A percentile compares a stretch with the other conserved stretches of the same genome.
Evolutionary conservation across 768 basidiomycete genomes (phyloP).

Genomic region (Kwoniella bestiolae): DNA sequence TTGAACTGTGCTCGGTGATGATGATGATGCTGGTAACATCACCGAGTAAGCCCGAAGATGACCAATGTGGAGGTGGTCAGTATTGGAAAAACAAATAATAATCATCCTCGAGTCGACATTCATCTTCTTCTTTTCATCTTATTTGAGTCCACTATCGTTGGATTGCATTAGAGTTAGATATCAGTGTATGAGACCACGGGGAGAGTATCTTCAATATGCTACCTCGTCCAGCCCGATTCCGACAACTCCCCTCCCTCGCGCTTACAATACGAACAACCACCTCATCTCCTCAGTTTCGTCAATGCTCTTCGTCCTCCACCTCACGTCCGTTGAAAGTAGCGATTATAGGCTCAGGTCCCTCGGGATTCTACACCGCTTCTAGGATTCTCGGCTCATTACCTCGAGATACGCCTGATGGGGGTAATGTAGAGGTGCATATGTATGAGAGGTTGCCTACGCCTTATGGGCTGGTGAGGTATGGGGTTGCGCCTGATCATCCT

Average conservation of each 20-base stretch:
- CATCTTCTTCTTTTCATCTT: background rate
- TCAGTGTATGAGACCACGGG: too few species aligned
- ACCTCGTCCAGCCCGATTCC: slow-evolving; percentile 24
- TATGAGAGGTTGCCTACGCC: slow-evolving; percentile 93
- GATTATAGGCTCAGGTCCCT: slow-evolving; percentile 90
- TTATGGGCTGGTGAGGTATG: slow-evolving; percentile 91
- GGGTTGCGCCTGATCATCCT: slow-evolving; percentile 97
- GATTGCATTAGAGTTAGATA: background rate
- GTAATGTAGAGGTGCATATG: slow-evolving; percentile 70
- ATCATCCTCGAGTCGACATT: background rate
- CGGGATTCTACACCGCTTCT: slow-evolving; percentile 93
- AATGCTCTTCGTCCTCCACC: background rate
- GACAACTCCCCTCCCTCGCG: background rate
- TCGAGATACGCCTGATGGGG: slow-evolving; percentile 55
- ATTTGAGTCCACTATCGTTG: background rate
- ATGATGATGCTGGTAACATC: background rate
- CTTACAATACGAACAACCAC: background rate
- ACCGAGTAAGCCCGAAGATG: slow-evolving; percentile 13
- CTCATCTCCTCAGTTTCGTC: background rate
- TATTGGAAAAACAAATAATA: background rate
- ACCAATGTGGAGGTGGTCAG: background rate
- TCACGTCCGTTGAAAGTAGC: slow-evolving; percentile 69
- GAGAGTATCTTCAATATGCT: slow-evolving; percentile 15
- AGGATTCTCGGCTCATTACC: slow-evolving; percentile 73
- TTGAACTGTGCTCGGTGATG: background rate